Evolutionary conservation across 495 filamentous ascomycete genomes (phyloP), one percentile per base, ranked within the genome.

Genomic region (Margaritispora aquatica): DNA sequence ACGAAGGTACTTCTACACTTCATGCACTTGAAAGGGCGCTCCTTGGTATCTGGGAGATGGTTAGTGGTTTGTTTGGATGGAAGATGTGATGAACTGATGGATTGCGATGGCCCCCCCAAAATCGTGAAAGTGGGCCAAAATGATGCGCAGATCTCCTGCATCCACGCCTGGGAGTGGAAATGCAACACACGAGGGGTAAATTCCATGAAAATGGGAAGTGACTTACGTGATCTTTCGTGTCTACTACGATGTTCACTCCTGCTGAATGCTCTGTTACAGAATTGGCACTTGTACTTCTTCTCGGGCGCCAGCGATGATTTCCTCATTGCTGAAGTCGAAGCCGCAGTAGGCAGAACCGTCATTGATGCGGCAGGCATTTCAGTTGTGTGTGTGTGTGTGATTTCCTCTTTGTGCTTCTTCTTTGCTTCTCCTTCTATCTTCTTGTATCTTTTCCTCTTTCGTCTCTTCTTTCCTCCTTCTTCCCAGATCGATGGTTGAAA

Each of bases 1-100:
- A 98, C 94, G 68, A 98, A 98, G 58, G 94, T 98, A 80, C 94
- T 97, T 67, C 92, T 84, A 76, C 94, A 98, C 77, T 98, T 98
- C 69, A 87, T 77, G 76, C 94, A 98, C 70, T 97, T 97, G 82
- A 98, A 98, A 31, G 94, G 94, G 59, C 94, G 88, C 74, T 98
- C 94, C 77, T 98, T 98, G 53, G 94, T 98, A 75, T 97, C 93
- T 96, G 75, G 17, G 17, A n/a, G 19, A 44, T 44, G 38, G 29
- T 60, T 54, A 57, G 58, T 51, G 13, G 13, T 17, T 17, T n/a
- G 38, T 3, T 44, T n/a, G 38, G 38, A 44, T 44, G 38, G 3
- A 9, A 46, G 23, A 17, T 38, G 46, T 26, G 34, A 58, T 49
- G 34, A 61, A 55, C 44, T 56, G 67, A 63, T 2, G 38, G 38